phyloP scores from a whole-genome alignment of 306 rosid genomes.

The Cucurbita maxima region DNA sequence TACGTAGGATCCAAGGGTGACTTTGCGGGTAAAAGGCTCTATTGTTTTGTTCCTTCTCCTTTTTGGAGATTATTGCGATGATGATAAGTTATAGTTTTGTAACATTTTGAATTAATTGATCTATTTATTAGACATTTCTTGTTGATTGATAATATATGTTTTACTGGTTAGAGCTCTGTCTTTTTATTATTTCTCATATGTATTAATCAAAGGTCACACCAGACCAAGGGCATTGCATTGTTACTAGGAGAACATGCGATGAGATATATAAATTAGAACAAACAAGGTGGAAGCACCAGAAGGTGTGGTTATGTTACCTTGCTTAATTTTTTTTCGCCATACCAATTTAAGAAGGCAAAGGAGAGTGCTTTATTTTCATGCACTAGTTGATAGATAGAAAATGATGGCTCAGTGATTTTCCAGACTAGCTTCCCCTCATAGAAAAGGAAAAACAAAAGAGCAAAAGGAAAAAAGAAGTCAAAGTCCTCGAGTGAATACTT shows the following conservation, averaged over 20 bases:
- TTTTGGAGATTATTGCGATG: neutral
- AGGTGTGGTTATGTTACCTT: neutral
- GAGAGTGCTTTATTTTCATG: neutral
- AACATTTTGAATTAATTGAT: neutral
- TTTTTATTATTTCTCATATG: neutral
- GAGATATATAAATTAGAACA: neutral
- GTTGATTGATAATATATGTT: neutral
- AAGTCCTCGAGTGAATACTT: neutral
- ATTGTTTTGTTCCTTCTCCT: neutral
- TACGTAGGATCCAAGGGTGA: slow-evolving; percentile 60
- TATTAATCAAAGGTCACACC: neutral
- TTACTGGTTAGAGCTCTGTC: neutral
- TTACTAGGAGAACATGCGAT: neutral
- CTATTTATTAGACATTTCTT: neutral
- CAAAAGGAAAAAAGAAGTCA: neutral
- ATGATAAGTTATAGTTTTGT: neutral
- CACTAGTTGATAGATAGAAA: neutral
- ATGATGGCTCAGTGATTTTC: neutral
- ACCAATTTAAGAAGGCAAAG: neutral
- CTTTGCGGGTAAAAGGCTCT: slow-evolving; percentile 1
- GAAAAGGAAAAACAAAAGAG: neutral
- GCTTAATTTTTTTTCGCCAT: neutral
- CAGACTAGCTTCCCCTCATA: neutral
- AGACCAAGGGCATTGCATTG: neutral
- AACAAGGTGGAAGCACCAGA: neutral